Evolutionary conservation across 2,329 filamentous ascomycete genomes (phyloP), one percentile per base, ranked within the genome.

Genomic region (Clonostachys byssicola): DNA sequence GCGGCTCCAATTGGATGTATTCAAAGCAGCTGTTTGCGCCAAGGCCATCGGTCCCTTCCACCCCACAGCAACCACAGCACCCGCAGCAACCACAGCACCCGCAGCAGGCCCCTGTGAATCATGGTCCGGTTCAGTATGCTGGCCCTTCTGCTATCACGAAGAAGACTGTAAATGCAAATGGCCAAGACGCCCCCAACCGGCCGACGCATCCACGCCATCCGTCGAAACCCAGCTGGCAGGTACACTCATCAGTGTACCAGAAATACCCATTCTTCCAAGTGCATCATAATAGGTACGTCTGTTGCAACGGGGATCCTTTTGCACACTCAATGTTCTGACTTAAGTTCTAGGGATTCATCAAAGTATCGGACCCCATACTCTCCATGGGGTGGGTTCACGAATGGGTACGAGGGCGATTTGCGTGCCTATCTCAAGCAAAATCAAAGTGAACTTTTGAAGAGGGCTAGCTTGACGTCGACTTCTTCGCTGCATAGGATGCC

Each of bases 281-380:
- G 23, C 68, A 84, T 50, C 74, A 83, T 52, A 83, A 83, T 52
- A 75, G 77, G 72, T 79, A 68, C 49, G 67, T 16, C 12, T 16
- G 14, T 13, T 20, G 10, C n/a, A 20, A n/a, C 5, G 13, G 30
- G 2, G 10, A 33, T 12, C 34, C 2, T 12, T 18, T 18, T n/a
- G 43, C 23, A 30, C 8, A 30, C 23, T 30, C 8, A 10, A 30
- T 30, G 23, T 30, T 30, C 23, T 30, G 23, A 30, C 23, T 3
- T 30, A 30, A 30, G 9, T 30, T n/a, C 5, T 50, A 80, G 77
- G 63, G 75, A 80, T 49, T 66, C 75, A 6, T 69, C 73, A 8
- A 75, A 75, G 46, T 84, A 85, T 49, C 73, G 77, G 44, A 82
- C 78, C 5, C 81, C 81, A 2, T 85, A 85, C 56, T 72, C 75